Base-by-base conservation (phyloP, 1,284 basidiomycete species). In the Cryptococcus floricola region DNA sequence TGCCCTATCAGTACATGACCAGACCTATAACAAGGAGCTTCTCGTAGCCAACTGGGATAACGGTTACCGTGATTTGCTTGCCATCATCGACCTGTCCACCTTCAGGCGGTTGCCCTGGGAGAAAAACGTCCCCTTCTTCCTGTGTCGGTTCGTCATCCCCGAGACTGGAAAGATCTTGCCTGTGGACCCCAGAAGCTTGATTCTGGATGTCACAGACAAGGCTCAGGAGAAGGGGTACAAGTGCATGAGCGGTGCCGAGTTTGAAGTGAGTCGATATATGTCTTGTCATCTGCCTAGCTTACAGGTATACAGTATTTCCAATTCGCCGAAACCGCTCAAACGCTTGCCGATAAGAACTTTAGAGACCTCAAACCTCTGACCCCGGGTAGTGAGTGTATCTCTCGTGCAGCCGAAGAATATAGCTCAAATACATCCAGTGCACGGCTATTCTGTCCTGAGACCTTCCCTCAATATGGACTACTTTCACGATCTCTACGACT, bases 41-140 rank as follows among this genome's bases (percentile, higher is more conserved):
- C 80, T 88, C 23, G 89, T 98, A 51, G 94, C 91, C 19, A 97
- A 95, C 78, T 85, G 83, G 66, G 82, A 81, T 25, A 98, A 97
- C 67, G 95, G 95, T 0, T 98, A 93, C 75, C 85, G 86, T 16
- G 94, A 98, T 71, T 76, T 98, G 31, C 78, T 89, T 28, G 93
- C 92, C 10, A 77, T 80, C 46, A 87, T 96, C 59, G 93, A 97
- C 71, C 80, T 95, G 18, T 84, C 86, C 0, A 90, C 88, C 0
- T 92, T 82, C 71, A 85, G 95, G 16, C 83, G 89, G 18, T 87
- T 97, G 52, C 88, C 91, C 56, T 97, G 92, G 92, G 93, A 98
- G 75, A 81, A 88, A 67, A 83, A 94, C 62, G 84, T 93, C 2
- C 90, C 94, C 0, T 91, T 98, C 78, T 98, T 98, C 80, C 81